phyloP scores from a whole-genome alignment of 108 stramenopile genomes.

The Nitzschia palea region DNA sequence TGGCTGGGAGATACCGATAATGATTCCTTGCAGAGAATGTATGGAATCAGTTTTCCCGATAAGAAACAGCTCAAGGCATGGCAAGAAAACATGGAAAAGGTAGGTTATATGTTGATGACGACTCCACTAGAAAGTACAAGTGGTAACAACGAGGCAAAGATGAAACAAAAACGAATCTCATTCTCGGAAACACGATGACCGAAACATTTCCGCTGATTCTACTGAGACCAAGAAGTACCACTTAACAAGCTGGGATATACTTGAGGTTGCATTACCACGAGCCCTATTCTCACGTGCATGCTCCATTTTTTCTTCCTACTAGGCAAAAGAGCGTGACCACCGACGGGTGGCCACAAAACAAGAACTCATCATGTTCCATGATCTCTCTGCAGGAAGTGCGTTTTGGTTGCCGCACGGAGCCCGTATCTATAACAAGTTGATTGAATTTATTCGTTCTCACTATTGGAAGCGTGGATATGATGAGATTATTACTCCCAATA shows the following conservation, averaged over 20 bases:
- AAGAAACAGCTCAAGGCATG: slow-evolving; percentile 96
- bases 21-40: slow-evolving; percentile 96
- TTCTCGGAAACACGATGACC: slow-evolving; percentile 63
- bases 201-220: slow-evolving; percentile 52
- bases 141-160: slow-evolving; percentile 49
- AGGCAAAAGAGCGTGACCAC: slow-evolving; percentile 98
- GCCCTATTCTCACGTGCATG: too few relatives aligned
- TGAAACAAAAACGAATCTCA: slow-evolving; percentile 73
- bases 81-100: slow-evolving; percentile 92
- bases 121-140: too few relatives aligned
- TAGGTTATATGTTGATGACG: too few relatives aligned
- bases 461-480: slow-evolving; percentile 98
- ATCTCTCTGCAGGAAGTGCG: slow-evolving; percentile 93
- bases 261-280: not conserved
- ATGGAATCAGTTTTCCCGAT: slow-evolving; percentile 98
- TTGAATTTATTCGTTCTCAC: slow-evolving; percentile 91
- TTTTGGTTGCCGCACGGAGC: slow-evolving; percentile 98
- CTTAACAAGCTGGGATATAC: not conserved
- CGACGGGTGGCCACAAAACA: slow-evolving; percentile 91
- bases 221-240: slow-evolving; percentile 56
- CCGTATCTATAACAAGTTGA: slow-evolving; percentile 98
- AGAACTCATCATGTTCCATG: slow-evolving; percentile 97
- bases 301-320: too few relatives aligned
- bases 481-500: slow-evolving; percentile 98
- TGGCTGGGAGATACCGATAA: slow-evolving; percentile 98